These are phyloP conservation scores for Trichoderma sp. DNA, from an alignment of 2,329 filamentous ascomycete genomes.

Conservation along the genomic window DNA sequence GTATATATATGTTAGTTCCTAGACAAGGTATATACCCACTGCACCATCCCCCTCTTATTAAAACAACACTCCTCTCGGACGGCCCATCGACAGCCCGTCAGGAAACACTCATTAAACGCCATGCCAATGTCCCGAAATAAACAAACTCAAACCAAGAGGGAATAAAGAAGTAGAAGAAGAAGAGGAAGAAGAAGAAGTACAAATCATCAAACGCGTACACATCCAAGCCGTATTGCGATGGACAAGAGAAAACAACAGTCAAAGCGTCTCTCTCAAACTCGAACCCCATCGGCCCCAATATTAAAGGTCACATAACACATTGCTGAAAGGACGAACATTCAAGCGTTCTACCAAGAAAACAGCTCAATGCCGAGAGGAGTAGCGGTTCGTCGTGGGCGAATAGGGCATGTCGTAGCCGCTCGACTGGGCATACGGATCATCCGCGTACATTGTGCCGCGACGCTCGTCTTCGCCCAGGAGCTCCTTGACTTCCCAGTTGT, in stretches of 20 bases:
- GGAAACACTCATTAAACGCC: slow-evolving; percentile 31
- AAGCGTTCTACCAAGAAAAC: slow-evolving; percentile 14
- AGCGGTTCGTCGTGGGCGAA: slow-evolving; percentile 48
- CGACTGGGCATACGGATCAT: slow-evolving; percentile 64
- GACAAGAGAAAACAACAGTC: neutral
- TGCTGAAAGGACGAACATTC: neutral
- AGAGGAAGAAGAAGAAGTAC: too few relatives aligned
- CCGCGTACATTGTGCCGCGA: slow-evolving; percentile 70
- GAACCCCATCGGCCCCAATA: slow-evolving; percentile 6
- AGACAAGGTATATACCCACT: neutral
- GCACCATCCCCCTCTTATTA: slow-evolving; percentile 4
- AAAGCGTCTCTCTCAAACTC: neutral
- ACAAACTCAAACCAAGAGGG: neutral
- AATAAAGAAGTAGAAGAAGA: slow-evolving; percentile 10
- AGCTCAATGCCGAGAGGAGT: slow-evolving; percentile 51
- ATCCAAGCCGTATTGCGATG: neutral
- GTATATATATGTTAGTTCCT: neutral
- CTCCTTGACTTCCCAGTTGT: slow-evolving; percentile 99
- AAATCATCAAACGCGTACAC: slow-evolving; percentile 29
- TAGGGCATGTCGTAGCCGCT: slow-evolving; percentile 57
- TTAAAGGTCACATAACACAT: neutral
- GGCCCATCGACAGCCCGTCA: slow-evolving; percentile 20
- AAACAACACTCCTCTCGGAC: slow-evolving; percentile 18
- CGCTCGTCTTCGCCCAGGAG: slow-evolving; percentile 79
- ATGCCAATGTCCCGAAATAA: slow-evolving; percentile 31